Evolutionary conservation across 1,284 basidiomycete genomes (phyloP), one percentile per base, ranked within the genome.

Genomic region (Trichosporon inkin): DNA sequence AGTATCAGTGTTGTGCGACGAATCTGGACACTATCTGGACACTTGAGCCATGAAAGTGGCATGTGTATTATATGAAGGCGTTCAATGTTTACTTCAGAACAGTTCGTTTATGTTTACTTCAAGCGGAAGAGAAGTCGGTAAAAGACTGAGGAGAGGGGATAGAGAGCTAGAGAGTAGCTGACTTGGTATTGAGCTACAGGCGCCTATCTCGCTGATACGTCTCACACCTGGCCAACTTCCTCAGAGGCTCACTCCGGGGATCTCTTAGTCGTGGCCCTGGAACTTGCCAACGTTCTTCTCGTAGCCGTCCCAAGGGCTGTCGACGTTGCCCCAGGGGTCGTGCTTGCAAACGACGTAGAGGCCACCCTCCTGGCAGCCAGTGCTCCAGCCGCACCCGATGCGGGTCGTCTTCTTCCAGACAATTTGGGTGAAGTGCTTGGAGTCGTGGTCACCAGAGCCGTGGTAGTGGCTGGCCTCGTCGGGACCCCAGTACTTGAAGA

Each of bases 321-420:
- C 22, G 28, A 49, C 28, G 44, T 49, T 49, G 10, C 44, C 44
- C 7, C 22, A 22, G 16, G 44, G 44, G 44, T 49, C 44, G 44
- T 49, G 44, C 22, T 49, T 49, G 44, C 44, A 49, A 6, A 49
- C 44, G 44, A 49, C 19, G 44, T 32, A 49, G 28, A 49, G 44
- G 28, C 44, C 44, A 22, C 44, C 44, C 44, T 49, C 44, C 7
- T 16, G 44, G 44, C 44, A 49, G 10, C 44, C 44, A 4, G 24
- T 32, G 44, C 22, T 49, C 58, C 58, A 63, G 34, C 35, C 73
- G 56, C 74, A 76, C 10, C 75, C 75, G 37, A 77, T 55, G 41
- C 70, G 32, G 37, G 66, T 69, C 6, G 73, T 73, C 10, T 37
- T 64, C 60, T 74, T 72, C 75, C 75, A 77, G 28, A 75, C 72